These are phyloP conservation scores for Lagerstroemia speciosa DNA, from an alignment of 345 rosid genomes.

Conservation along the genomic window DNA sequence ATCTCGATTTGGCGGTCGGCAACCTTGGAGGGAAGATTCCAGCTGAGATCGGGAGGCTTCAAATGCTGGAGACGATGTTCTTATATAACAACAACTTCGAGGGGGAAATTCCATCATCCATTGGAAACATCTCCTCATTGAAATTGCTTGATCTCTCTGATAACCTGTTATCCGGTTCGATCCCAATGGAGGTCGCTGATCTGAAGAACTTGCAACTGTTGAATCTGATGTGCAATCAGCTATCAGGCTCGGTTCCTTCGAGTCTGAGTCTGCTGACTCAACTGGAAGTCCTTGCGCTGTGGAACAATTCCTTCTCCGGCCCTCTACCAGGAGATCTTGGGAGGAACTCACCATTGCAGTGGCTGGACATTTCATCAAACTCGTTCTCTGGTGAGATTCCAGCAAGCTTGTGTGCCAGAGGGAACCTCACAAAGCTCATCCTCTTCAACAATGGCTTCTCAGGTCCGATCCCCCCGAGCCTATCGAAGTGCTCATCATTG, in stretches of 20 bases:
- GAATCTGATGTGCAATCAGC: constrained; percentile 74
- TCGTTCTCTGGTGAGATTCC: constrained; percentile 73
- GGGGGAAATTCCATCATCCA: constrained; percentile 51
- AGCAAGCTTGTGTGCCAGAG: constrained; percentile 47
- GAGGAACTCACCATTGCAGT: constrained; percentile 61
- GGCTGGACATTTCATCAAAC: constrained; percentile 84
- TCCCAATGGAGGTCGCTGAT: constrained; percentile 46
- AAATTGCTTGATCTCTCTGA: constrained; percentile 74
- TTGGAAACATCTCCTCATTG: constrained; percentile 56
- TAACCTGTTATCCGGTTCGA: constrained; percentile 51
- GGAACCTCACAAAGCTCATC: constrained; percentile 82
- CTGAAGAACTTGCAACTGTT: constrained; percentile 67
- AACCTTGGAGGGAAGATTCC: constrained; percentile 75
- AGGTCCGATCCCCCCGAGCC: constrained; percentile 56
- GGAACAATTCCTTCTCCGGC: constrained; percentile 91
- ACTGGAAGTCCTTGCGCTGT: constrained; percentile 61
- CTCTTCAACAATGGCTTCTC: constrained; percentile 77
- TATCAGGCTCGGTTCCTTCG: constrained; percentile 59
- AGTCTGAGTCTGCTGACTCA: constrained; percentile 41
- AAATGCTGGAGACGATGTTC: constrained; percentile 46
- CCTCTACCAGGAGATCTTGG: constrained; percentile 68
- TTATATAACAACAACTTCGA: constrained; percentile 61
- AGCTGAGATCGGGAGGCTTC: constrained; percentile 55
- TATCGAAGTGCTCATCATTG: constrained; percentile 52
- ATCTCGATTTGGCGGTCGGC: constrained; percentile 72